These are phyloP conservation scores for Neurospora discreta DNA, from an alignment of 495 filamentous ascomycete species.

Conservation along the genomic window DNA sequence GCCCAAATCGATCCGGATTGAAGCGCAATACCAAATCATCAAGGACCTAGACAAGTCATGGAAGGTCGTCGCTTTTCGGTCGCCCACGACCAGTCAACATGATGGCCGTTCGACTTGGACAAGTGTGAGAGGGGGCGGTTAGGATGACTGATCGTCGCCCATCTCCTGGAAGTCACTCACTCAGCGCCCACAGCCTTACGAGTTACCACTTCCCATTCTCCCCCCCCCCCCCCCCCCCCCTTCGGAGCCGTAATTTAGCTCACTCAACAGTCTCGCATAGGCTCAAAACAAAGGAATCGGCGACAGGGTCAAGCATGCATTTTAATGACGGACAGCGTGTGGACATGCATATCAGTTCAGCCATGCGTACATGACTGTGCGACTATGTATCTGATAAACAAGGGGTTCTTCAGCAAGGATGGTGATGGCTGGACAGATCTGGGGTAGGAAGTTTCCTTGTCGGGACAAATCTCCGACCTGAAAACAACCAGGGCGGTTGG, in stretches of 20 bases:
- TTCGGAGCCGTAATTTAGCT: too few species aligned
- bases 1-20: neutral
- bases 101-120: neutral
- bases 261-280: neutral
- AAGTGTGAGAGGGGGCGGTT: neutral
- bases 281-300: neutral
- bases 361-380: neutral
- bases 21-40: neutral
- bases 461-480: neutral
- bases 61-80: neutral
- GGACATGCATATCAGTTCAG: neutral
- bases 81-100: neutral
- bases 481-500: neutral
- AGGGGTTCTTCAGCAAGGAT: neutral
- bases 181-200: neutral
- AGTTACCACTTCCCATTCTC: neutral
- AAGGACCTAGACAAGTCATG: neutral
- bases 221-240: too few species aligned
- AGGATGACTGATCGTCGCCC: neutral
- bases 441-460: neutral
- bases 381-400: neutral
- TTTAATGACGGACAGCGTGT: neutral
- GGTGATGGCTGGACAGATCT: neutral
- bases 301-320: neutral
- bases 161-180: neutral